Base-by-base conservation (phyloP, 306 rosid species). In the Neltuma alba region DNA sequence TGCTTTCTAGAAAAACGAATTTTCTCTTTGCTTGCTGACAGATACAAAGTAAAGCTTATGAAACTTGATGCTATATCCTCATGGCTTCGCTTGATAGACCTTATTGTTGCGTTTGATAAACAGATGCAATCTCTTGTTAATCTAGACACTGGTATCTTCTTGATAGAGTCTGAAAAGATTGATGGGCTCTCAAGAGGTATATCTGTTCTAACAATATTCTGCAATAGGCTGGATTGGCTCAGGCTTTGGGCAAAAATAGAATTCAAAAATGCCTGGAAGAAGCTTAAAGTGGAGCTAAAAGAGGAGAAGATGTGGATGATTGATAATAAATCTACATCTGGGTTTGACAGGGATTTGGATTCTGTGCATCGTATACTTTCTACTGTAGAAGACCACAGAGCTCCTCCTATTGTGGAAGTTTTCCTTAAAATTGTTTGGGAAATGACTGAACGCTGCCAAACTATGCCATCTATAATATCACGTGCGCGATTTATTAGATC, bases 201-300 rank as follows among this genome's bases (percentile, higher is more conserved):
- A 72, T 92, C 97, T 33, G 85, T 83, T 45, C 83, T 92, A 54
- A 78, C 83, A 69, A 78, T 90, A 80, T 92, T 92, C 79, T 82
- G 86, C 80, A 80, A 84, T 58, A 84, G 93, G 83, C 83, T 79
- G 16, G 93, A 88, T 67, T 92, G 93, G 94, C 89, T 92, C 50
- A 92, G 90, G 83, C 83, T 88, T 71, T 92, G 97, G 97, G 94
- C 90, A 62, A 92, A 90, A 83, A 72, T 92, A 62, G 97, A 92
- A 87, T 82, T 92, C 54, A 88, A 87, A 82, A 90, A 86, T 86
- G 91, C 90, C 2, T 87, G 91, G 85, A 81, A 82, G 85, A 92
- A 84, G 79, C 87, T 90, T 41, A 90, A 87, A 76, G 48, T 77
- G 10, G 89, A 90, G 36, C 75, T 87, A 77, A 85, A 84, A 84